Conservation (phyloP, 345 rosid species). For the Triadica sebifera region DNA sequence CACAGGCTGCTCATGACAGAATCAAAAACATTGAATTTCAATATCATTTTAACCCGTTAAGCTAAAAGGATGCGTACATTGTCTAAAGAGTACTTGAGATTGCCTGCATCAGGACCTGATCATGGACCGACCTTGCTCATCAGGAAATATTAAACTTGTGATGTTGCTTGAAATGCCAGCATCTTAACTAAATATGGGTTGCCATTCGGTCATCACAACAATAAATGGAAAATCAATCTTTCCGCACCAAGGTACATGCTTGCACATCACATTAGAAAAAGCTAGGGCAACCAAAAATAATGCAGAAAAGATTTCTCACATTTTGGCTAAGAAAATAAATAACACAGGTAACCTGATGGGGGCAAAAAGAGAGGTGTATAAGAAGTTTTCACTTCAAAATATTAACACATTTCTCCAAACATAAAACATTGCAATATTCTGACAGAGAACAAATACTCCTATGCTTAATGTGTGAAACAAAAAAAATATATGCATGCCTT, state of each 20-base stretch:
- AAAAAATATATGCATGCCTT: too few relatives aligned
- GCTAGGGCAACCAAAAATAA: neutral
- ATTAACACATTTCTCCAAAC: neutral
- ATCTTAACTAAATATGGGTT: too few relatives aligned
- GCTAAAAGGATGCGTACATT: too few relatives aligned
- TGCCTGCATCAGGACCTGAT: neutral
- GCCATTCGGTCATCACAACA: neutral
- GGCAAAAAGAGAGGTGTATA: neutral
- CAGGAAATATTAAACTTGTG: neutral
- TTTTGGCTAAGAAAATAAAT: neutral
- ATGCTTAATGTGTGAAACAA: too few relatives aligned
- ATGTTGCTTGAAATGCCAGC: neutral
- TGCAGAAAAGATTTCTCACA: neutral
- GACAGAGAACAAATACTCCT: neutral
- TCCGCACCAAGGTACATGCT: neutral
- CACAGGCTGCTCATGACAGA: slow-evolving; percentile 5
- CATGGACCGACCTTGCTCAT: neutral
- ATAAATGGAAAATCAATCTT: neutral
- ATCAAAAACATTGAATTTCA: neutral
- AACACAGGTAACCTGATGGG: neutral
- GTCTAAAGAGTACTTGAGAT: neutral
- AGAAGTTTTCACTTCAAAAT: neutral
- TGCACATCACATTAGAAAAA: neutral
- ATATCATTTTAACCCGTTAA: neutral
- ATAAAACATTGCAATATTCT: neutral